Base-by-base conservation (phyloP, 164 flowering plant species). In the Warburgia ugandensis region DNA sequence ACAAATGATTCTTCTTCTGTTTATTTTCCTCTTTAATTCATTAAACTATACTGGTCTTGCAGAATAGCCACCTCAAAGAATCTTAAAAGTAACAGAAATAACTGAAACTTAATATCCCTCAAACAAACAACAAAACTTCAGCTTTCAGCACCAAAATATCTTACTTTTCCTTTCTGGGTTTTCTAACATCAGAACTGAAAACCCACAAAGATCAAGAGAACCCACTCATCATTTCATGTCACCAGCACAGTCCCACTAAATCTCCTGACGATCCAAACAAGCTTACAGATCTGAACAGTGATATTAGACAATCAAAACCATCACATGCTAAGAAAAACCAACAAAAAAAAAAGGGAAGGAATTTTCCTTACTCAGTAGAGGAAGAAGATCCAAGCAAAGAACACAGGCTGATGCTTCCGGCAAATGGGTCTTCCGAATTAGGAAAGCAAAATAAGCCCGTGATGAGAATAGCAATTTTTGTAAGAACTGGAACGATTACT, bases 271-370 rank as follows among this genome's bases (percentile, higher is more conserved):
- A 26, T 20, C 48, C 17, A 3, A 38, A 38, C n/a, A 16, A 38
- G 14, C 29, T 14, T 9, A 25, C 56, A 68, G 70, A 68, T 64
- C 68, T 58, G 40, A 50, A 40, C 46, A 14, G 43, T 10, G 27
- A 42, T 21, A 36, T 25, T 2, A 19, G 37, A 13, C 6, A 29
- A 23, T n/a, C n/a, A n/a, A n/a, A n/a, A n/a, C n/a, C n/a, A n/a
- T n/a, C n/a, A n/a, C n/a, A n/a, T n/a, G n/a, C n/a, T n/a, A n/a
- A n/a, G n/a, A n/a, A n/a, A n/a, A n/a, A n/a, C n/a, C n/a, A n/a
- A n/a, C n/a, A n/a, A n/a, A n/a, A n/a, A n/a, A n/a, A n/a, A n/a
- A n/a, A n/a, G n/a, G n/a, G n/a, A n/a, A n/a, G n/a, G n/a, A n/a
- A n/a, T 19, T 11, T 42, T 23, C 46, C 42, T 57, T 48, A 51